A percentile compares a stretch with the other conserved stretches of the same genome.
Conservation (phyloP, 2,329 filamentous ascomycete species). For the Paracoccidioides brasiliensis region DNA sequence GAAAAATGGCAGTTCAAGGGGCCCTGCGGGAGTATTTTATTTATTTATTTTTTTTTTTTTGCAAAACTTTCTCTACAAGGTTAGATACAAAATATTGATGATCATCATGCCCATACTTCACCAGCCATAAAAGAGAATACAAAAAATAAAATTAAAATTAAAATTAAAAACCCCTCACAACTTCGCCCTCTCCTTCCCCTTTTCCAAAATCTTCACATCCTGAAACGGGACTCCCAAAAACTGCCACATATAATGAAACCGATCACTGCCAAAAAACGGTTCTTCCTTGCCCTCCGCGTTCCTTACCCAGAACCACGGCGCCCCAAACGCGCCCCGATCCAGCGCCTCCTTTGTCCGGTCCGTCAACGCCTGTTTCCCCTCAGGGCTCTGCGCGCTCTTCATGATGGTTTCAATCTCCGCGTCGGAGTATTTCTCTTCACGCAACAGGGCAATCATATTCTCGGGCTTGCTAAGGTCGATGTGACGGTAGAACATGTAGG, state of each 20-base stretch:
- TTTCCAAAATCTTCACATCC: constrained; percentile 7
- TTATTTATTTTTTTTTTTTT: too few species aligned
- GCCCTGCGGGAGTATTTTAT: too few species aligned
- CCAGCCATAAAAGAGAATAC: too few species aligned
- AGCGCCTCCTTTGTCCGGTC: constrained; percentile 49
- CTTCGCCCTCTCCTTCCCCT: neutral
- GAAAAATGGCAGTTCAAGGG: too few species aligned
- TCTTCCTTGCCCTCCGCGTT: constrained; percentile 26
- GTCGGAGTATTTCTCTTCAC: constrained; percentile 31
- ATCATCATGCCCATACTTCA: too few species aligned
- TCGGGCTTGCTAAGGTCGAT: constrained; percentile 47
- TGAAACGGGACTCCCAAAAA: constrained; percentile 10
- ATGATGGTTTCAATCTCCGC: constrained; percentile 46
- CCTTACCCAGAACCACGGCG: constrained; percentile 61
- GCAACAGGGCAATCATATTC: constrained; percentile 35
- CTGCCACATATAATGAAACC: constrained; percentile 14
- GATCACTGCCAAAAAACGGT: constrained; percentile 14
- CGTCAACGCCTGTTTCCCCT: constrained; percentile 43
- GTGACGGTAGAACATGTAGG: constrained; percentile 49
- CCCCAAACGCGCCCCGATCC: constrained; percentile 57
- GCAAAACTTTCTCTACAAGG: too few species aligned
- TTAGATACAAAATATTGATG: too few species aligned
- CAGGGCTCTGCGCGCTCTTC: constrained; percentile 35
- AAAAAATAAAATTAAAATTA: too few species aligned
- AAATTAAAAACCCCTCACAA: neutral